Percentiles rank a stretch among this genome's conserved stretches.
Evolutionary conservation across 345 rosid species (phyloP).

Genomic region (Citrus hindsii): DNA sequence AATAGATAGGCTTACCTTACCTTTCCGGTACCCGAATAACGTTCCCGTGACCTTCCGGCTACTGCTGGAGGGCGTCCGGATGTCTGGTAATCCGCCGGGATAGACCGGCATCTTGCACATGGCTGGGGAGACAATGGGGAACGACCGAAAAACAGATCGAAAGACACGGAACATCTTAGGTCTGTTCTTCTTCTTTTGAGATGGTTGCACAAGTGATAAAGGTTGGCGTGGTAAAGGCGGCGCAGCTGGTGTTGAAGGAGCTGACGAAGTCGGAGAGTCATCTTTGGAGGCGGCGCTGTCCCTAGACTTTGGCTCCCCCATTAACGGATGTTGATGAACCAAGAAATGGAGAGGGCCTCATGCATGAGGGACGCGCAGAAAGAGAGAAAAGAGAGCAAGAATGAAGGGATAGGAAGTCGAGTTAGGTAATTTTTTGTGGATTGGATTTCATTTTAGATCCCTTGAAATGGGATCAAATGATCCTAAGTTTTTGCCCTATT

Average conservation of each 20-base stretch:
- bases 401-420: neutral
- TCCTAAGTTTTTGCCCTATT: slow-evolving; percentile 15
- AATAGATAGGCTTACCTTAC: slow-evolving; percentile 62
- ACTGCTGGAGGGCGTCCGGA: slow-evolving; percentile 23
- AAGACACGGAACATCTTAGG: slow-evolving; percentile 54
- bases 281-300: neutral
- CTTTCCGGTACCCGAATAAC: slow-evolving; percentile 69
- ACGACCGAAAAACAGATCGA: slow-evolving; percentile 71
- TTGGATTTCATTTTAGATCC: neutral
- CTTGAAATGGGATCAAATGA: slow-evolving; percentile 1
- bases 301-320: slow-evolving; percentile 54
- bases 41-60: slow-evolving; percentile 51
- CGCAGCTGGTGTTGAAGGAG: slow-evolving; percentile 13
- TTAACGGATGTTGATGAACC: slow-evolving; percentile 32
- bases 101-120: slow-evolving; percentile 54
- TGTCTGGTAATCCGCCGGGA: slow-evolving; percentile 40
- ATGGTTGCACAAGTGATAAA: slow-evolving; percentile 66
- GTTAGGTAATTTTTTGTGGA: slow-evolving; percentile 11
- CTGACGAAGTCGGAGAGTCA: slow-evolving; percentile 7
- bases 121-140: slow-evolving; percentile 67
- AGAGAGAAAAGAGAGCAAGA: neutral
- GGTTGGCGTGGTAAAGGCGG: slow-evolving; percentile 31
- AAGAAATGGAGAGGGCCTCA: slow-evolving; percentile 28
- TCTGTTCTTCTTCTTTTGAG: slow-evolving; percentile 40
- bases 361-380: neutral